Conservation (phyloP, 1,139 yeast species). For the Wickerhamiella pararugosa region DNA sequence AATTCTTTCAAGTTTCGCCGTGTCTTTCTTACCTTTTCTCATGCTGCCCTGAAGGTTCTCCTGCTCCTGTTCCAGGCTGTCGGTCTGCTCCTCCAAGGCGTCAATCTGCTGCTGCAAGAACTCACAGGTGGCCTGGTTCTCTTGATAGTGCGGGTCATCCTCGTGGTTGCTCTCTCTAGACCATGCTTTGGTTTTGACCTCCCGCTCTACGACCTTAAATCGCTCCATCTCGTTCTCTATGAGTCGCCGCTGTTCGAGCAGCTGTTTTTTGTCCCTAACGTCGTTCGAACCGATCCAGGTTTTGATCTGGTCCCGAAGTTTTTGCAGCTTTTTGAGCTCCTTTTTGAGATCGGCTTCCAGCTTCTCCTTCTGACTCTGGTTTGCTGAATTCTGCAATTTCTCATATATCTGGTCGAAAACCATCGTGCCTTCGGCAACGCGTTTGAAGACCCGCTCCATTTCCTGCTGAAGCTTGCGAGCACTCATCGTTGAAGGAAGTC, state of each 20-base stretch:
- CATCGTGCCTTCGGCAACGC: slow-evolving; percentile 83
- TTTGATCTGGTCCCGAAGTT: slow-evolving; percentile 89
- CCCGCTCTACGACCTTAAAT: slow-evolving; percentile 87
- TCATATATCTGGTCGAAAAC: slow-evolving; percentile 80
- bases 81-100: slow-evolving; percentile 71
- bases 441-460: slow-evolving; percentile 89
- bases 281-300: slow-evolving; percentile 90
- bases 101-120: slow-evolving; percentile 67
- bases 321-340: slow-evolving; percentile 88
- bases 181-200: slow-evolving; percentile 90
- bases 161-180: slow-evolving; percentile 71
- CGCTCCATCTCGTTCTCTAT: slow-evolving; percentile 95
- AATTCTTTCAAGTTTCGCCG: slow-evolving; percentile 38
- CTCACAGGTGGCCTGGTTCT: slow-evolving; percentile 57
- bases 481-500: slow-evolving; percentile 11
- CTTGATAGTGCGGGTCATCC: slow-evolving; percentile 49
- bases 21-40: slow-evolving; percentile 45
- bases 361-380: slow-evolving; percentile 84
- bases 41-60: slow-evolving; percentile 40
- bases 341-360: slow-evolving; percentile 86
- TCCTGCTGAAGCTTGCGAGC: slow-evolving; percentile 32
- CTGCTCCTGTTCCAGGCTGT: slow-evolving; percentile 61
- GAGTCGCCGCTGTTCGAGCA: slow-evolving; percentile 65
- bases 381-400: slow-evolving; percentile 67
- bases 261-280: slow-evolving; percentile 71